Evolutionary conservation across 1,284 basidiomycete species (phyloP), one percentile per base, ranked within the genome.

Genomic region (Ustilago loliicola): DNA sequence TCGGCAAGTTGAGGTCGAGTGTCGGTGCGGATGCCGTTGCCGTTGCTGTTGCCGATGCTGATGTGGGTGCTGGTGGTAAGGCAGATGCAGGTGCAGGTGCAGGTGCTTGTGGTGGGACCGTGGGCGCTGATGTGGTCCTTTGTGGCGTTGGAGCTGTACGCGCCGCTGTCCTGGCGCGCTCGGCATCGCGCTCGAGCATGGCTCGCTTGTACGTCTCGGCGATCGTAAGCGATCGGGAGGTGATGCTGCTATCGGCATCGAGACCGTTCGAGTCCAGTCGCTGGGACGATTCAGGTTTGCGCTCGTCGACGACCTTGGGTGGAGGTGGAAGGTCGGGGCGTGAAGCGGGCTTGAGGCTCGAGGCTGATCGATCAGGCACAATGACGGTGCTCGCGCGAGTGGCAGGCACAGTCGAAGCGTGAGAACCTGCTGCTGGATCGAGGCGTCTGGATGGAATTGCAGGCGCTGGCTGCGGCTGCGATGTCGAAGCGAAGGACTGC

Each of bases 1-100:
- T 59, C 9, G 79, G 77, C 50, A 80, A 48, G 17, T 76, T 34
- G 36, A 80, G 58, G 34, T 80, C 73, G 34, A 80, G 53, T 6
- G 57, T 67, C 11, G 79, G 79, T 19, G 76, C 75, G 0, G 56
- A 30, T 30, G 27, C 34, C 10, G 29, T 34, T 53, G 30, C 30
- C 11, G n/a, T 17, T 27, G 40, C 8, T 8, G 40, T 5, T 15
- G 25, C 13, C 15, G 56, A 42, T 21, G 29, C 29, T 11, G 56
- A 4, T 27, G 2, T 45, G 3, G 38, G 21, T 19, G 36, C 25
- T 10, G n/a, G 8, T 21, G 11, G 25, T 42, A n/a, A n/a, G 1
- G 27, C n/a, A 17, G 40, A 45, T 45, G 42, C 42, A 5, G 42
- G 21, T 45, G 42, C 42, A 45, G n/a, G 42, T 21, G 42, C 42